phyloP scores from a whole-genome alignment of 2,329 filamentous ascomycete species.

The Rugonectria rugulosa region DNA sequence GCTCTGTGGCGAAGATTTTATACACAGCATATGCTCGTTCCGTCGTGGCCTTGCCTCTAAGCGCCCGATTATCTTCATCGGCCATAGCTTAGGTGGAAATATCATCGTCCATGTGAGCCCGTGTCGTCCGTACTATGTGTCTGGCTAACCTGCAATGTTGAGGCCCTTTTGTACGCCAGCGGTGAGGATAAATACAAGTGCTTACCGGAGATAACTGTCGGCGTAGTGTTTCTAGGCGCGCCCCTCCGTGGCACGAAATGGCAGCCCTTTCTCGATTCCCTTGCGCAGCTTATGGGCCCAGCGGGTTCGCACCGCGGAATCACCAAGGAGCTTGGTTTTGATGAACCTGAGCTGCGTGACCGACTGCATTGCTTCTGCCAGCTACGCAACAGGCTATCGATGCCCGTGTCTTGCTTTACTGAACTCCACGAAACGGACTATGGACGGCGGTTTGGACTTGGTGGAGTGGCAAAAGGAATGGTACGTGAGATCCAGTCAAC shows the following conservation, averaged over 20 bases:
- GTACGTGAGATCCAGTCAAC: slow-evolving; percentile 5
- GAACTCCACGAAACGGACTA: slow-evolving; percentile 29
- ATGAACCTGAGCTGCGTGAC: slow-evolving; percentile 22
- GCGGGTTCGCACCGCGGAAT: slow-evolving; percentile 27
- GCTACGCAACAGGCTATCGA: slow-evolving; percentile 6
- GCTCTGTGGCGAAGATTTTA: slow-evolving; percentile 30
- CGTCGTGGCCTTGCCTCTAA: not conserved
- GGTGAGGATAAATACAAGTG: slow-evolving; percentile 10
- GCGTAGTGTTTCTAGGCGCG: slow-evolving; percentile 24
- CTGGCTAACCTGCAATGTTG: not conserved
- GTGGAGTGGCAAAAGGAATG: slow-evolving; percentile 12
- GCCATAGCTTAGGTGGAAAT: slow-evolving; percentile 31
- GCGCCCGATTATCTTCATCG: slow-evolving; percentile 30
- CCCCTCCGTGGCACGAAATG: slow-evolving; percentile 26
- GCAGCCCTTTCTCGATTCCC: slow-evolving; percentile 6
- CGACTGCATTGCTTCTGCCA: slow-evolving; percentile 26
- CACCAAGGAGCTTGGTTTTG: slow-evolving; percentile 18
- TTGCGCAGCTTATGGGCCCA: slow-evolving; percentile 8
- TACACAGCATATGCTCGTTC: slow-evolving; percentile 16
- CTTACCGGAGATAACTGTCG: slow-evolving; percentile 10
- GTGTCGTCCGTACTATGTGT: not conserved
- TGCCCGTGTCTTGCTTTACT: slow-evolving; percentile 21
- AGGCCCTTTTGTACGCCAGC: slow-evolving; percentile 25
- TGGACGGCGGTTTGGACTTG: slow-evolving; percentile 5
- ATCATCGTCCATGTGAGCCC: slow-evolving; percentile 27